Percentiles rank a stretch among this genome's conserved stretches.
Conservation (phyloP, 2,329 filamentous ascomycete genomes). For the Verticillium nonalfalfae region DNA sequence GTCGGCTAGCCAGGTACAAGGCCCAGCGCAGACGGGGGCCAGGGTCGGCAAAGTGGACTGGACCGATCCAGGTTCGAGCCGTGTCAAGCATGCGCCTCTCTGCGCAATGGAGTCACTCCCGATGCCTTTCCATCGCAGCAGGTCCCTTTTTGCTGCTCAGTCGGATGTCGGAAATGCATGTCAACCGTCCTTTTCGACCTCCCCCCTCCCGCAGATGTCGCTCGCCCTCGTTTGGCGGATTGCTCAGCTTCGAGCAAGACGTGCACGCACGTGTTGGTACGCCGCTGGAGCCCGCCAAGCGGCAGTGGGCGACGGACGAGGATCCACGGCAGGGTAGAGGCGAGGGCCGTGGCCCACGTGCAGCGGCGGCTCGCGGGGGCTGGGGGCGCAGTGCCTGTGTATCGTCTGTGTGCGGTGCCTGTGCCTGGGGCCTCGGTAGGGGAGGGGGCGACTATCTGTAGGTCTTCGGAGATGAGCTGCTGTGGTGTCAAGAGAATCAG, state of each 20-base stretch:
- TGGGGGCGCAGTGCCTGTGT: background rate
- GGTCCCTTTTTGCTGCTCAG: background rate
- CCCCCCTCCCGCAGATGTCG: background rate
- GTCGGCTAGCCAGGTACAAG: background rate
- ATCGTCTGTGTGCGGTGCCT: background rate
- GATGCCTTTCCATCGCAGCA: background rate
- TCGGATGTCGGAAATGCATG: background rate
- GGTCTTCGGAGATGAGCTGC: background rate
- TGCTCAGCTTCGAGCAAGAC: background rate
- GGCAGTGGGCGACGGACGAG: background rate
- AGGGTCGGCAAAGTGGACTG: background rate
- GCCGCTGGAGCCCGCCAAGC: background rate
- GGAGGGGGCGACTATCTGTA: too few species aligned
- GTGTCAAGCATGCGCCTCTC: background rate
- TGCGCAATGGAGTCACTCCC: background rate
- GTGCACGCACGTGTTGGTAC: background rate
- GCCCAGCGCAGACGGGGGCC: background rate
- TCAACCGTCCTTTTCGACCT: background rate
- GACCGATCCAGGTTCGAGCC: background rate
- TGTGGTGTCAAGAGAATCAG: background rate
- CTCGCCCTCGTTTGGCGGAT: background rate
- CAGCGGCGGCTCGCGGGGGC: background rate
- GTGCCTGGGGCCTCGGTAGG: background rate
- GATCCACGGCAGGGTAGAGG: background rate
- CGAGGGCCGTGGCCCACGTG: background rate